These are phyloP conservation scores for Fusarium neocosmosporiellum DNA, from an alignment of 2,329 filamentous ascomycete genomes.

Conservation along the genomic window DNA sequence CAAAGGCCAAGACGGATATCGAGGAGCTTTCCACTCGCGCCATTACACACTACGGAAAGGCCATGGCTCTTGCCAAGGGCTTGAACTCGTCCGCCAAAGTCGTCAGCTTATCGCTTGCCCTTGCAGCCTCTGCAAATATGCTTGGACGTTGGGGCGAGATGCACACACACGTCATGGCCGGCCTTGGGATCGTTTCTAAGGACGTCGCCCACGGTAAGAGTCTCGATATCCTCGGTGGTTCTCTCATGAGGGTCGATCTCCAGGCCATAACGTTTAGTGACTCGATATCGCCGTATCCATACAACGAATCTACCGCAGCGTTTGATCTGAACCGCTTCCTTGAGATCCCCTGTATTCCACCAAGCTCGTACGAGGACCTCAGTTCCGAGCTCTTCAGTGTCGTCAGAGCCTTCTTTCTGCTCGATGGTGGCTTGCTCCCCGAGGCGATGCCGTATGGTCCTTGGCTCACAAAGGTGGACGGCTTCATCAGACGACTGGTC, in stretches of 20 bases:
- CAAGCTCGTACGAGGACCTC: neutral
- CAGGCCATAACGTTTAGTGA: slow-evolving; percentile 44
- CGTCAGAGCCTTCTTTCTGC: neutral
- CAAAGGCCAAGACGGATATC: neutral
- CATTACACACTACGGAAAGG: slow-evolving; percentile 33
- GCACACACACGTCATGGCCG: slow-evolving; percentile 40
- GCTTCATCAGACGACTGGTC: neutral
- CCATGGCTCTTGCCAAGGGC: slow-evolving; percentile 38
- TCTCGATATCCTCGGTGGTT: neutral
- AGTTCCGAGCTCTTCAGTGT: slow-evolving; percentile 4
- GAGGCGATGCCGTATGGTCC: neutral
- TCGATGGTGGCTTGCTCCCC: neutral
- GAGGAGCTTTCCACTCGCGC: slow-evolving; percentile 27
- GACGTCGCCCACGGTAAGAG: neutral
- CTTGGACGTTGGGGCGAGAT: slow-evolving; percentile 40
- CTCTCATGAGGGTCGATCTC: slow-evolving; percentile 40
- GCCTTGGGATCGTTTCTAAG: slow-evolving; percentile 35
- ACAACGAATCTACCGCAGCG: slow-evolving; percentile 12
- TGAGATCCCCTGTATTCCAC: neutral
- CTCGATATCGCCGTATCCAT: slow-evolving; percentile 37
- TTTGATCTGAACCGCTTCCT: neutral
- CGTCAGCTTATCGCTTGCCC: slow-evolving; percentile 39
- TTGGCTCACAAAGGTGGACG: neutral
- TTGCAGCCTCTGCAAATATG: slow-evolving; percentile 41
- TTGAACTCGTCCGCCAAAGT: slow-evolving; percentile 33